Evolutionary conservation across 345 rosid genomes (phyloP).

Genomic region (Eucalyptus curtisii): DNA sequence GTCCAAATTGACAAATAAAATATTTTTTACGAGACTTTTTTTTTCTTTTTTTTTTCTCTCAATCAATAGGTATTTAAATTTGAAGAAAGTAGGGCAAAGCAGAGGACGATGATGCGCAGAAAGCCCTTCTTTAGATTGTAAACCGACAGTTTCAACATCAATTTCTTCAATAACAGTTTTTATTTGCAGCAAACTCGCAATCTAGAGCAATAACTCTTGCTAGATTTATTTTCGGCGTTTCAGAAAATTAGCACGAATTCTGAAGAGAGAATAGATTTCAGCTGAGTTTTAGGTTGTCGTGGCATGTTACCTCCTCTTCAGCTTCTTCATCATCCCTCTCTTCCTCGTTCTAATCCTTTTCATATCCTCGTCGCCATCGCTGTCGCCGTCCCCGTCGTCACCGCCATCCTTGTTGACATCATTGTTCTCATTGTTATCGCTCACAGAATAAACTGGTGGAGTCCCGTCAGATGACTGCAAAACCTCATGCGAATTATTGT

Average conservation of each 20-base stretch:
- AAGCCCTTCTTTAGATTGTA: neutral
- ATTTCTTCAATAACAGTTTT: neutral
- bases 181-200: neutral
- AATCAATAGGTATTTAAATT: neutral
- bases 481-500: neutral
- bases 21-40: rapidly evolving
- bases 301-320: neutral
- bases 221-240: neutral
- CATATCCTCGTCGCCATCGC: neutral
- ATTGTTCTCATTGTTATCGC: neutral
- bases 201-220: too few relatives aligned
- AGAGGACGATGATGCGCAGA: neutral
- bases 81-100: neutral
- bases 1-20: neutral
- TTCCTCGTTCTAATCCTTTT: slow-evolving; percentile 6
- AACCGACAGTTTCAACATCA: neutral
- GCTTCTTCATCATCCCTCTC: slow-evolving; percentile 28
- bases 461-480: neutral
- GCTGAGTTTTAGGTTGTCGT: neutral
- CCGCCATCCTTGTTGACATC: neutral
- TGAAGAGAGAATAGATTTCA: neutral
- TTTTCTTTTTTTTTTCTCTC: neutral
- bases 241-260: neutral
- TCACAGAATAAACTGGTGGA: neutral
- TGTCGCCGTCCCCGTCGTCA: neutral